Evolutionary conservation across 164 flowering plant species (phyloP), one percentile per base, ranked within the genome.

Genomic region (Vitis riparia): DNA sequence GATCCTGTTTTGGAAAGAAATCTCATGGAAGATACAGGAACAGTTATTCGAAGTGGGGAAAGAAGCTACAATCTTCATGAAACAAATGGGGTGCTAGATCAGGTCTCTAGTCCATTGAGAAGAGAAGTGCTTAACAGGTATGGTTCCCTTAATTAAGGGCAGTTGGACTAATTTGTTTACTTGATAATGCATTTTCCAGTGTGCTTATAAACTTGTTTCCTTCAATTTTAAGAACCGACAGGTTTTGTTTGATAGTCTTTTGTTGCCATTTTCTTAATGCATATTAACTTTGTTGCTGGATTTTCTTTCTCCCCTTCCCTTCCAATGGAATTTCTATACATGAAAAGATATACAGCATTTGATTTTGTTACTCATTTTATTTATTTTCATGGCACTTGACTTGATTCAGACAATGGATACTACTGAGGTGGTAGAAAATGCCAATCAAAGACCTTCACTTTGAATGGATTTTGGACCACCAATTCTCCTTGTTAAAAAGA

Each of bases 111-210:
- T 79, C 89, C 90, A 59, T 57, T 72, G 55, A 81, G 84, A 73
- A 84, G 85, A 77, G 89, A 81, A 66, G 67, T 77, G 68, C 65
- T 76, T 65, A 84, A 62, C 80, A 81, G 88, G 89, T 69, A 66
- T 50, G 72, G 27, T 23, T 23, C 27, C 27, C 27, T 23, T 23
- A 23, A 23, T 23, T 23, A 23, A 23, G 27, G 27, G 44, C 7
- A 37, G 44, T 6, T 37, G 44, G 44, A 37, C 7, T 37, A 37
- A 37, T 8, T 68, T 23, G 13, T 52, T 66, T 15, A 12, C 10
- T 23, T 68, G 14, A 19, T 51, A 19, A 29, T 51, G 27, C 14
- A 19, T 11, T 15, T 17, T 55, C 14, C 11, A 47, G 68, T 19
- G 48, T 59, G 19, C 11, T 15, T 50, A 23, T 19, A 14, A 51